phyloP scores from a whole-genome alignment of 768 basidiomycete species.

The Calocera cornea region DNA sequence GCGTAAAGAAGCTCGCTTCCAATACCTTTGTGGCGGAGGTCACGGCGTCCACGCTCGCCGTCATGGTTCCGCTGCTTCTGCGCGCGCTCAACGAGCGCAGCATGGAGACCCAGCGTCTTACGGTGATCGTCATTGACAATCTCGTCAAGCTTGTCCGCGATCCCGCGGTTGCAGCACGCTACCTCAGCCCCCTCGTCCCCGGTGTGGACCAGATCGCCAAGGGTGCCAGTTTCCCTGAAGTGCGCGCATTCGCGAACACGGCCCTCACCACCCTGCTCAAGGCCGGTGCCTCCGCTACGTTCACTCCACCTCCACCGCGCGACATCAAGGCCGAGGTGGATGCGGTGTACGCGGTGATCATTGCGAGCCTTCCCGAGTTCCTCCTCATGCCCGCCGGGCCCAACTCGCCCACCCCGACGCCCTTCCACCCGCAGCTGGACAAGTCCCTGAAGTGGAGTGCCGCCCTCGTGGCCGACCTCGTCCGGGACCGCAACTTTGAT shows the following conservation, averaged over 20 bases:
- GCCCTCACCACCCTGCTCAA: conserved; percentile 68
- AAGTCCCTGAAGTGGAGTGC: conserved; percentile 58
- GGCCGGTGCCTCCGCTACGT: conserved; percentile 68
- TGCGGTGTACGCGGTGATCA: conserved; percentile 41
- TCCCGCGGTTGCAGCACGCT: conserved; percentile 74
- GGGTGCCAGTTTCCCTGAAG: conserved; percentile 91
- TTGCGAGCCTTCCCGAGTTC: conserved; percentile 44
- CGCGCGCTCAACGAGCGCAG: conserved; percentile 90
- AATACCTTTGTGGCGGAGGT: conserved; percentile 97
- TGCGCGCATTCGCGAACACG: conserved; percentile 81
- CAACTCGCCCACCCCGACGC: conserved; percentile 34
- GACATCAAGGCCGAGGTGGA: conserved; percentile 53
- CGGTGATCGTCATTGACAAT: conserved; percentile 90
- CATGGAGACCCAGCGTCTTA: conserved; percentile 90
- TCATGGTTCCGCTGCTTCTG: conserved; percentile 78
- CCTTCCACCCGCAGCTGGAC: conserved; percentile 44
- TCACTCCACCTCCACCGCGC: conserved; percentile 53
- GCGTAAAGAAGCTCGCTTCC: conserved; percentile 88
- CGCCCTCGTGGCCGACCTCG: conserved; percentile 62
- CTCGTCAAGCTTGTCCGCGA: conserved; percentile 94
- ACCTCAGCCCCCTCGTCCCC: conserved; percentile 74
- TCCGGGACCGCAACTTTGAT: conserved; percentile 42
- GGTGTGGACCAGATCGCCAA: conserved; percentile 83
- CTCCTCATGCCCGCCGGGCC: conserved; percentile 31
- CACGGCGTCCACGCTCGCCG: conserved; percentile 88